Percentiles rank a stretch among this genome's conserved stretches.
Conservation (phyloP, 73 alveolate species). For the Paramecium pentaurelia region DNA sequence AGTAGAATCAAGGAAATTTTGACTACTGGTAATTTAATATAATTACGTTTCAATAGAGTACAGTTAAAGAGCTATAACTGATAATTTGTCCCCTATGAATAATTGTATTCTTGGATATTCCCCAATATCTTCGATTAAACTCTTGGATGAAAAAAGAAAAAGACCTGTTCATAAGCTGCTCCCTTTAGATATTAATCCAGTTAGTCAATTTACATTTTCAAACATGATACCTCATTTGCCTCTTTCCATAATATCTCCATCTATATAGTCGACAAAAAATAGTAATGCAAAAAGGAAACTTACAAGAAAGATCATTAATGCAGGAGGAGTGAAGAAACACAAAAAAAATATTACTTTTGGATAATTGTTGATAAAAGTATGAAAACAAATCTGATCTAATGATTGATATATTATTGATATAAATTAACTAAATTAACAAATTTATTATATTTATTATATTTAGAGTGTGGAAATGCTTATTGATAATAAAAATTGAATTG, state of each 20-base stretch:
- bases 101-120: background rate
- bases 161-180: background rate
- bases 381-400: background rate
- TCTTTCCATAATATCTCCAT: background rate
- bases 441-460: background rate
- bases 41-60: background rate
- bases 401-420: background rate
- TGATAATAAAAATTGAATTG: background rate
- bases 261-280: background rate
- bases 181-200: background rate
- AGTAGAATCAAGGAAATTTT: background rate
- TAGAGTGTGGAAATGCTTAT: background rate
- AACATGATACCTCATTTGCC: background rate
- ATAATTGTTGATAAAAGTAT: background rate
- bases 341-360: slow-evolving; percentile 19
- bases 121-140: background rate
- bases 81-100: background rate
- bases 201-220: background rate
- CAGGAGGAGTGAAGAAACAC: background rate
- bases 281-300: background rate
- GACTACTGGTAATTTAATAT: background rate
- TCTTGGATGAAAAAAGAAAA: background rate
- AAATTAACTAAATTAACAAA: background rate
- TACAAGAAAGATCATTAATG: background rate
- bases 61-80: background rate